Base-by-base conservation (phyloP, 371 early-diverging fungal genomes). In the Syncephalastrum racemosum region DNA sequence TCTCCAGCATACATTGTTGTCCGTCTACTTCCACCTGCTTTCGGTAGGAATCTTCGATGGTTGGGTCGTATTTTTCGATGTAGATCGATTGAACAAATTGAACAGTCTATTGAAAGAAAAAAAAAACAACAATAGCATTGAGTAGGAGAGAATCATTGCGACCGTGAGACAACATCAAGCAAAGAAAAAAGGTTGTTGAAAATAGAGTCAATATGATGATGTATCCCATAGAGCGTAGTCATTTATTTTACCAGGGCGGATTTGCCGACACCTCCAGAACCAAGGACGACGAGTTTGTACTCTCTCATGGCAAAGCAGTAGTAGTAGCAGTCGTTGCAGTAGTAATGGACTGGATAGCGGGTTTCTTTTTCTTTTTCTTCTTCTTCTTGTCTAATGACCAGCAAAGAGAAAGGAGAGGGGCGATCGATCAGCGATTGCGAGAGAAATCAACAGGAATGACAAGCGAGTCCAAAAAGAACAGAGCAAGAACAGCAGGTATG, bases 31-130 rank as follows among this genome's bases (percentile, higher is more conserved):
- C 92, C 25, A 92, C 88, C 63, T 91, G 91, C 65, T 92, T 92
- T 57, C 93, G 80, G 70, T 92, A 94, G 27, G 90, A 90, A 67
- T 94, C 94, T 69, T 94, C 94, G 59, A 94, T 94, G 3, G 93
- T 92, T 23, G 94, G 93, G 64, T 94, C 94, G 65, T 94, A 94
- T 65, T 90, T 87, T 54, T 92, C 94, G 31, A 92, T 91, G 72
- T 92, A 94, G 39, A 92, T 89, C 6, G 88, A 86, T 69, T 94
- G 94, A 31, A 94, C 93, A 69, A 92, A 94, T 70, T 94, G 93
- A 14, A 94, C 92, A 2, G 94, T 94, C 92, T 93, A 61, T 24
- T 27, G 36, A 50, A 48, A 22, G n/a, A 48, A 10, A 51, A 24
- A 18, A 2, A 25, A 2, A 50, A 22, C 4, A 7, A 22, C 4